Evolutionary conservation across 176 grass and related monocot species (phyloP), one percentile per base, ranked within the genome.

Genomic region (Rhynchospora tenuis): DNA sequence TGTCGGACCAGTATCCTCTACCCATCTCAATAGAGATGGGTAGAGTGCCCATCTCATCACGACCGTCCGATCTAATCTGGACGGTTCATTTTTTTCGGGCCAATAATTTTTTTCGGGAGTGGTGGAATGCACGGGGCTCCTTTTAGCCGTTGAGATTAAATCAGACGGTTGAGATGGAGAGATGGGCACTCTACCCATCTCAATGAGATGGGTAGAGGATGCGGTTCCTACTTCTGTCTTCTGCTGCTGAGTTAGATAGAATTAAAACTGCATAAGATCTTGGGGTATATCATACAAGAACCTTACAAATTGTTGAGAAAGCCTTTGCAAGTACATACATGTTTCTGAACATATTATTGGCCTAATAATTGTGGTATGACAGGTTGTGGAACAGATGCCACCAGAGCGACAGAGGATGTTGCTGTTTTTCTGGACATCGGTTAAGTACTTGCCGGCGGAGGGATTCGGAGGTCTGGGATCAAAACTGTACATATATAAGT

Each of bases 381-480:
- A 99, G 97, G 89, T 88, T 69, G 91, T 99, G 0, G 93, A 96
- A 66, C 81, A 87, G 80, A 96, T 99, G 97, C 55, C 89, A 20
- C 55, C 90, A 1, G 93, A 99, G 81, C 88, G 86, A 79, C 88
- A 91, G 83, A 95, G 97, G 77, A 84, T 84, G 14, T 91, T 98
- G 9, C 85, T 99, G 71, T 99, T 95, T 83, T 99, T 99, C 76
- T 99, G 97, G 97, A 99, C 93, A 19, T 99, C 97, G 33, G 88
- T 99, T 14, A 99, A 88, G 67, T 99, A 90, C 86, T 87, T 99
- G 23, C 97, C 97, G 15, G 78, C 91, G 0, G 97, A 99, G 59
- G 93, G 97, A 15, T 99, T 99, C 73, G 42, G 88, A 74, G 97
- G 93, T 58, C 82, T 99, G 88, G 79, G 86, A 66, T 91, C 96